Conservation (phyloP, 371 early-diverging fungal genomes). For the Cladochytrium tenue region DNA sequence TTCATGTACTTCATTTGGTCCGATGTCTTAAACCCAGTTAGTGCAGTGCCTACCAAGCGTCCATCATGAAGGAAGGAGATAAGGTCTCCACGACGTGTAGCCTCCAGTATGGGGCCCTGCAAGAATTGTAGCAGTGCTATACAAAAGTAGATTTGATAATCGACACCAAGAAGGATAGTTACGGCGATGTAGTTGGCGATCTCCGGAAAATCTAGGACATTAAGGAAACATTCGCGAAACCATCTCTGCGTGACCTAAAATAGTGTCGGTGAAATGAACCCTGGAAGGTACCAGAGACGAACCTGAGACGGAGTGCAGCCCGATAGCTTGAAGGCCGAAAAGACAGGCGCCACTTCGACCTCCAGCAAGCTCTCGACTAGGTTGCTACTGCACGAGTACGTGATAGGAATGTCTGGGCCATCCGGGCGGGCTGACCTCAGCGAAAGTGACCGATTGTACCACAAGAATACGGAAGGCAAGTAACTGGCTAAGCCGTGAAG, state of each 20-base stretch:
- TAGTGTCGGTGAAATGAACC: neutral
- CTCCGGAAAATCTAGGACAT: slow-evolving; percentile 38
- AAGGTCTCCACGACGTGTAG: slow-evolving; percentile 35
- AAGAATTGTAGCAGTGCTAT: slow-evolving; percentile 35
- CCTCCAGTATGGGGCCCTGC: slow-evolving; percentile 21
- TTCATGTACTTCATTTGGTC: slow-evolving; percentile 23
- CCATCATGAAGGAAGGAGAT: slow-evolving; percentile 29
- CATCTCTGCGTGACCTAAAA: slow-evolving; percentile 41
- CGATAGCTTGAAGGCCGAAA: slow-evolving; percentile 43
- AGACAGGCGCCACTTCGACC: slow-evolving; percentile 33
- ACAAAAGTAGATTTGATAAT: slow-evolving; percentile 46
- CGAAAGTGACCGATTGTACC: slow-evolving; percentile 22
- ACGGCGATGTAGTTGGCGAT: slow-evolving; percentile 30
- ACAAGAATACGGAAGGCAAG: slow-evolving; percentile 27
- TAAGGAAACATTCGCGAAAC: slow-evolving; percentile 46
- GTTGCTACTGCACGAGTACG: slow-evolving; percentile 34
- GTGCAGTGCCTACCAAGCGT: neutral
- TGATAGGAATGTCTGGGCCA: slow-evolving; percentile 19
- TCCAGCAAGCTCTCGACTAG: slow-evolving; percentile 39
- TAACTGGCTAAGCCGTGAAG: slow-evolving; percentile 10
- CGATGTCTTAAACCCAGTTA: slow-evolving; percentile 13
- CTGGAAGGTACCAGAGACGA: neutral
- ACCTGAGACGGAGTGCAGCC: slow-evolving; percentile 53
- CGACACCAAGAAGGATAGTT: slow-evolving; percentile 27
- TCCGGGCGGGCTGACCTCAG: neutral